Percentiles rank a stretch among this genome's conserved stretches.
These are phyloP conservation scores for Aspergillus hiratsukae DNA, from an alignment of 2,329 filamentous ascomycete species.

Conservation along the genomic window DNA sequence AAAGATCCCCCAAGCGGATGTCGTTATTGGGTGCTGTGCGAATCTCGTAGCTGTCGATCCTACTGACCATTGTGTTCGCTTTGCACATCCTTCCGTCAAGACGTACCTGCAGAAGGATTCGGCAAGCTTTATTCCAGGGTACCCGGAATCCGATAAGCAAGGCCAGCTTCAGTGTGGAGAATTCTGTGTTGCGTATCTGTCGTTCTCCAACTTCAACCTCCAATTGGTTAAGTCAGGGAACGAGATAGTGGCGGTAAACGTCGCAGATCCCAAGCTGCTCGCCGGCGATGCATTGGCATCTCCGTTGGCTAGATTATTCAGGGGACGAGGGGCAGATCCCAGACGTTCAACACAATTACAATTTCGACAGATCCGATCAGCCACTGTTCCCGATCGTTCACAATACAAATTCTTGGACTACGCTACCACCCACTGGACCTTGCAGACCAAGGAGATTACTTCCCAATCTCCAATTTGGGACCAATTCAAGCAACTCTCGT, in stretches of 20 bases:
- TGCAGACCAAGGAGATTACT: constrained; percentile 14
- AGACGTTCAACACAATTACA: neutral
- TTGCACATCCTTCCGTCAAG: constrained; percentile 19
- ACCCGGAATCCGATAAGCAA: constrained; percentile 1
- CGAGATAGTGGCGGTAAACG: neutral
- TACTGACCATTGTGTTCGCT: constrained; percentile 14
- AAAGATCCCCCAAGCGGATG: constrained; percentile 11
- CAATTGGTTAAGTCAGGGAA: constrained; percentile 3
- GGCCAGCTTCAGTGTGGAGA: constrained; percentile 16
- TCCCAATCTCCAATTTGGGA: constrained; percentile 8
- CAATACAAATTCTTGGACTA: constrained; percentile 17
- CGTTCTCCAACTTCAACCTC: constrained; percentile 18
- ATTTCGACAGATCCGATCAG: constrained; percentile 5
- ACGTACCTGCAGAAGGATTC: constrained; percentile 13
- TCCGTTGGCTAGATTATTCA: neutral
- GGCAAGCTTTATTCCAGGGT: neutral
- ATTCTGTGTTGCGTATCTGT: constrained; percentile 18
- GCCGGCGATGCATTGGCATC: neutral
- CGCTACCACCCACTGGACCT: constrained; percentile 11
- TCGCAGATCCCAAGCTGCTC: neutral
- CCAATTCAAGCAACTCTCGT: constrained; percentile 11
- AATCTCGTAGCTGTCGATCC: constrained; percentile 18
- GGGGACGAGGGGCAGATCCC: neutral
- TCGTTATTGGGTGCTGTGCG: constrained; percentile 17
- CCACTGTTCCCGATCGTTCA: constrained; percentile 1